Conservation (phyloP, 805 yeast genomes). For the Metschnikowia cubensis region DNA sequence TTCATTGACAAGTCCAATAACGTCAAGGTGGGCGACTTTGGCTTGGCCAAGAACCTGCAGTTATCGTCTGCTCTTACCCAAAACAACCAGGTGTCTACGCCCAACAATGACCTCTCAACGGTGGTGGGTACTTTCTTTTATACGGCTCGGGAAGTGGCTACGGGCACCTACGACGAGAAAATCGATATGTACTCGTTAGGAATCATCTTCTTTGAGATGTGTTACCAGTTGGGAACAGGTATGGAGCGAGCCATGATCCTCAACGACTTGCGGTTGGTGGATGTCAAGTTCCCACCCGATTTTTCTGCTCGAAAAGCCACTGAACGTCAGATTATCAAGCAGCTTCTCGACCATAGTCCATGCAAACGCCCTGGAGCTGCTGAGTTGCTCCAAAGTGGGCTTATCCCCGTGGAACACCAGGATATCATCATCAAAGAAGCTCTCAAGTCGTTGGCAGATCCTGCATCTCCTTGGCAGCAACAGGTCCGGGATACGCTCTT, state of each 20-base stretch:
- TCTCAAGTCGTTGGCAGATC: constrained; percentile 76
- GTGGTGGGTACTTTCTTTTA: constrained; percentile 93
- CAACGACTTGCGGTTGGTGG: constrained; percentile 54
- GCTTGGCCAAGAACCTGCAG: constrained; percentile 88
- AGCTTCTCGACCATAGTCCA: constrained; percentile 77
- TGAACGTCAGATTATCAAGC: constrained; percentile 65
- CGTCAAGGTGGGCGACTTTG: constrained; percentile 95
- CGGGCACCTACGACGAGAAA: constrained; percentile 83
- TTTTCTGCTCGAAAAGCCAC: constrained; percentile 51
- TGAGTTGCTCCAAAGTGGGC: constrained; percentile 70
- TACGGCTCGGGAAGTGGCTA: constrained; percentile 83
- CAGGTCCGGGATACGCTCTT: constrained; percentile 86
- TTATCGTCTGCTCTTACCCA: constrained; percentile 34
- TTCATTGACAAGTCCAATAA: constrained; percentile 88
- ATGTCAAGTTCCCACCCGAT: constrained; percentile 66
- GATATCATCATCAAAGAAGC: constrained; percentile 90
- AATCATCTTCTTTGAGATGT: constrained; percentile 93
- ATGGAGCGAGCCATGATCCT: constrained; percentile 87
- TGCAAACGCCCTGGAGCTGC: constrained; percentile 74
- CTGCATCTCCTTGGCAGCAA: constrained; percentile 90
- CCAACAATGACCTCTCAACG: constrained; percentile 74
- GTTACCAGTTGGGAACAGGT: constrained; percentile 76
- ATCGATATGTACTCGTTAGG: constrained; percentile 96
- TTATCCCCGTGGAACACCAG: constrained; percentile 83
- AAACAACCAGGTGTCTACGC: constrained; percentile 35